These are phyloP conservation scores for Torulaspora maleeae DNA, from an alignment of 805 yeast species.

Conservation along the genomic window DNA sequence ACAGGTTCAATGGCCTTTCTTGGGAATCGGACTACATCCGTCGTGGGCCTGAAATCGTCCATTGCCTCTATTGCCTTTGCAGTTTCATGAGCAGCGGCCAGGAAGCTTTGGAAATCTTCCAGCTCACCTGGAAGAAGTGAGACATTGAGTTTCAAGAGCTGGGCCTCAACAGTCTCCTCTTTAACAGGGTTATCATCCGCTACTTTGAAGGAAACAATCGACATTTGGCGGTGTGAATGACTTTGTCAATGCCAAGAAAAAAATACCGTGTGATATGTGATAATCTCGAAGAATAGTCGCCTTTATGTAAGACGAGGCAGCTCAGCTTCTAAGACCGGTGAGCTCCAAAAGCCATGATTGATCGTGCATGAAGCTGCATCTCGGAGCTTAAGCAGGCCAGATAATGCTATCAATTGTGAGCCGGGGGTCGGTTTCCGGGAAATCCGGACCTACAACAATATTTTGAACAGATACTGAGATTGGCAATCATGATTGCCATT, in stretches of 20 bases:
- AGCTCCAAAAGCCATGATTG: too few species aligned
- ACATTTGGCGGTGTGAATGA: conserved; percentile 15
- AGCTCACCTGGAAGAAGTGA: conserved; percentile 22
- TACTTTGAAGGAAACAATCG: conserved; percentile 28
- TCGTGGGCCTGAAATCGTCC: conserved; percentile 33
- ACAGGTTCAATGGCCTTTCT: conserved; percentile 25
- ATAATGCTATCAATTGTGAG: too few species aligned
- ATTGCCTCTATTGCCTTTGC: conserved; percentile 26
- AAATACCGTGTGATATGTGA: background rate
- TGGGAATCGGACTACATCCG: conserved; percentile 35
- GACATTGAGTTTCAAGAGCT: conserved; percentile 27
- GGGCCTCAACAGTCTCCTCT: conserved; percentile 22
- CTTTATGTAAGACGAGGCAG: too few species aligned
- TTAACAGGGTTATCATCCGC: conserved; percentile 27
- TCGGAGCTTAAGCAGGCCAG: too few species aligned
- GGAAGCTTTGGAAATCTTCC: conserved; percentile 25
- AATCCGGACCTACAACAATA: too few species aligned
- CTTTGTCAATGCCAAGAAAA: background rate
- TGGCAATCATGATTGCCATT: too few species aligned
- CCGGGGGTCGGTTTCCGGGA: too few species aligned
- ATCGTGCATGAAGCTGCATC: too few species aligned
- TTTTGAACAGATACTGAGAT: too few species aligned
- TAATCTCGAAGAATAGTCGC: too few species aligned
- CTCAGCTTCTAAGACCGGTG: too few species aligned
- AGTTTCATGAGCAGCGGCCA: conserved; percentile 31